A percentile compares a stretch with the other conserved stretches of the same genome.
Conservation (phyloP, 495 filamentous ascomycete species). For the Aspergillus conjunctus region DNA sequence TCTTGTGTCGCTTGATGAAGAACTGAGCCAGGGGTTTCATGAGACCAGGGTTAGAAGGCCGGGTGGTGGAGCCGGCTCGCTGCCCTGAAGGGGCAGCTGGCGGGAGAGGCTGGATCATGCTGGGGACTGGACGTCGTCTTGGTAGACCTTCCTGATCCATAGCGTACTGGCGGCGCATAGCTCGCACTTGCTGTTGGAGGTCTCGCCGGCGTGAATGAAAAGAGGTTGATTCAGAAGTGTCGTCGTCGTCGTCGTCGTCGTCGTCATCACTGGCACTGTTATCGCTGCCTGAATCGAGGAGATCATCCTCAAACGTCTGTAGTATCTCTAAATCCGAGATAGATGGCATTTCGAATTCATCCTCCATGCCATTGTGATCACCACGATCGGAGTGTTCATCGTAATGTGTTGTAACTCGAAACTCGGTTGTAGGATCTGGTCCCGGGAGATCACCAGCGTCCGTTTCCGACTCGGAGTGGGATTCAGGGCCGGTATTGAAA, state of each 20-base stretch:
- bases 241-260: slow-evolving; percentile 45
- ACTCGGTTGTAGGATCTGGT: slow-evolving; percentile 36
- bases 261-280: slow-evolving; percentile 42
- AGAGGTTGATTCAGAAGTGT: slow-evolving; percentile 25
- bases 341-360: slow-evolving; percentile 20
- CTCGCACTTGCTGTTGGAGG: slow-evolving; percentile 28
- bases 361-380: slow-evolving; percentile 13
- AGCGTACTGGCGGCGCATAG: slow-evolving; percentile 29
- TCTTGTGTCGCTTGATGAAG: slow-evolving; percentile 77
- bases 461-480: slow-evolving; percentile 27
- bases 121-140: slow-evolving; percentile 32
- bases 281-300: slow-evolving; percentile 53
- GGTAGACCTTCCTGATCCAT: slow-evolving; percentile 22
- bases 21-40: slow-evolving; percentile 75
- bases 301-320: slow-evolving; percentile 35
- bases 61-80: slow-evolving; percentile 5
- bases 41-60: slow-evolving; percentile 45
- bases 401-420: slow-evolving; percentile 55
- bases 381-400: slow-evolving; percentile 40
- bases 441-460: slow-evolving; percentile 19
- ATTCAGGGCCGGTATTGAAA: slow-evolving; percentile 27
- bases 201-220: slow-evolving; percentile 37
- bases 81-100: slow-evolving; percentile 14
- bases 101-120: slow-evolving; percentile 32
- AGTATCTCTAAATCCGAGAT: slow-evolving; percentile 32